A percentile compares a stretch with the other conserved stretches of the same genome.
Evolutionary conservation across 495 filamentous ascomycete genomes (phyloP).

Genomic region (Geoglossum glabrum): DNA sequence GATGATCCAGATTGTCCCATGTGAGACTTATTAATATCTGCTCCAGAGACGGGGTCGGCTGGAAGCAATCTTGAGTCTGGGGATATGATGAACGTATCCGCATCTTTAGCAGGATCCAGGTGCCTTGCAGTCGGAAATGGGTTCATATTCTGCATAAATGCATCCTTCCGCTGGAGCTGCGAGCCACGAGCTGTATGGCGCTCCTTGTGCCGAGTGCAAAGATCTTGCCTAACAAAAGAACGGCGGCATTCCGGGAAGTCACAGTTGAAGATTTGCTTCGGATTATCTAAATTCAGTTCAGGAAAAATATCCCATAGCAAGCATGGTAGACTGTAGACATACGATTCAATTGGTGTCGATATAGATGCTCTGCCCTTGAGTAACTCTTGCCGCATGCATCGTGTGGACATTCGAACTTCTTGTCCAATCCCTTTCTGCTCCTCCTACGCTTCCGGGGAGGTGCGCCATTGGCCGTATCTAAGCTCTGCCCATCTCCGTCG

Average conservation of each 20-base stretch:
- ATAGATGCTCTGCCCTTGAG: slow-evolving; percentile 89
- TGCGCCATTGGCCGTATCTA: slow-evolving; percentile 13
- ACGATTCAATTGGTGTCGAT: slow-evolving; percentile 93
- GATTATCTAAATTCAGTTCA: slow-evolving; percentile 33
- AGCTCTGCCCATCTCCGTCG: slow-evolving; percentile 3
- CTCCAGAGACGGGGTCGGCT: not conserved
- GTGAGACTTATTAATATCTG: not conserved
- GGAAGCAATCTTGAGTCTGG: not conserved
- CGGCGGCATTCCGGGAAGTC: slow-evolving; percentile 82
- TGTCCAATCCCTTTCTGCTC: slow-evolving; percentile 75
- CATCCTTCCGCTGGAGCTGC: slow-evolving; percentile 80
- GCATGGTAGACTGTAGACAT: slow-evolving; percentile 19
- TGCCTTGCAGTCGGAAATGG: slow-evolving; percentile 25
- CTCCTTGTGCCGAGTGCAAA: slow-evolving; percentile 84
- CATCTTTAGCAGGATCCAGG: slow-evolving; percentile 15
- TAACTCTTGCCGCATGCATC: slow-evolving; percentile 90
- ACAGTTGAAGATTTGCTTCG: slow-evolving; percentile 91
- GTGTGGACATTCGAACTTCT: slow-evolving; percentile 83
- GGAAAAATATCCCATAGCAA: not conserved
- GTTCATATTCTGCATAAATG: slow-evolving; percentile 38
- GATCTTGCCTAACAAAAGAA: slow-evolving; percentile 82
- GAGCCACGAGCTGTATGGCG: slow-evolving; percentile 88
- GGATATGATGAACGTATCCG: not conserved
- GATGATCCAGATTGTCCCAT: not conserved
- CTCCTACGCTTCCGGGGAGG: slow-evolving; percentile 49